Evolutionary conservation across 1,284 basidiomycete species (phyloP).

Genomic region (Irpex sp.): DNA sequence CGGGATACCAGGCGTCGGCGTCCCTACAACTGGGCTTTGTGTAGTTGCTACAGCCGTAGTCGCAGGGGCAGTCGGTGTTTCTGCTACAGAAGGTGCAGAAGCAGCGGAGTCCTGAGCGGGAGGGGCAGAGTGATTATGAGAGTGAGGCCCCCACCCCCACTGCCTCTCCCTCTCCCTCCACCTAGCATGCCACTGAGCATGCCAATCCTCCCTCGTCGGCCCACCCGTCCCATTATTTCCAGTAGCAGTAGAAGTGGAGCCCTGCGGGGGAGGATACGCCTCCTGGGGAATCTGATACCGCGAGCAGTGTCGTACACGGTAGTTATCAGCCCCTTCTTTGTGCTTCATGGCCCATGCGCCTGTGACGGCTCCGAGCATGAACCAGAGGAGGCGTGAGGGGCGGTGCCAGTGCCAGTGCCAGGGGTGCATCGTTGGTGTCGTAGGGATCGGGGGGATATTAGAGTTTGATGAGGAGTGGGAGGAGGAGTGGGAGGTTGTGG

Average conservation of each 20-base stretch:
- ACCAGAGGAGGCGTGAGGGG: slow-evolving; percentile 64
- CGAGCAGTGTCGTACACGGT: slow-evolving; percentile 12
- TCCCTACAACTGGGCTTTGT: no score
- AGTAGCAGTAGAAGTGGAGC: neutral
- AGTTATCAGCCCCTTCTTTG: slow-evolving; percentile 9
- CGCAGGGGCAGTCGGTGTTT: no score
- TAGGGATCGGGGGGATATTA: no score
- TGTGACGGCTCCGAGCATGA: slow-evolving; percentile 53
- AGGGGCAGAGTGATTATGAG: neutral
- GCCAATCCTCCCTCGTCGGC: neutral
- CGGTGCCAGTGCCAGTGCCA: slow-evolving; percentile 31
- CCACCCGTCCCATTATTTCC: no score
- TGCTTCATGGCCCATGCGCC: slow-evolving; percentile 44
- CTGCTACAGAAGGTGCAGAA: no score
- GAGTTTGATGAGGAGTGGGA: neutral
- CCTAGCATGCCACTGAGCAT: neutral
- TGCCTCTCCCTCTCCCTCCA: neutral
- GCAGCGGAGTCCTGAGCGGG: neutral
- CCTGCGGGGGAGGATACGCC: slow-evolving; percentile 21
- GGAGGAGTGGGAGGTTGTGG: no score
- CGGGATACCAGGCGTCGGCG: neutral
- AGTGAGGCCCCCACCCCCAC: slow-evolving; percentile 8
- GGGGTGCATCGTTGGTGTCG: slow-evolving; percentile 15
- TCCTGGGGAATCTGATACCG: slow-evolving; percentile 31
- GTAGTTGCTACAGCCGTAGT: no score